Conservation (phyloP, 306 rosid genomes). For the Cucumis hystrix region DNA sequence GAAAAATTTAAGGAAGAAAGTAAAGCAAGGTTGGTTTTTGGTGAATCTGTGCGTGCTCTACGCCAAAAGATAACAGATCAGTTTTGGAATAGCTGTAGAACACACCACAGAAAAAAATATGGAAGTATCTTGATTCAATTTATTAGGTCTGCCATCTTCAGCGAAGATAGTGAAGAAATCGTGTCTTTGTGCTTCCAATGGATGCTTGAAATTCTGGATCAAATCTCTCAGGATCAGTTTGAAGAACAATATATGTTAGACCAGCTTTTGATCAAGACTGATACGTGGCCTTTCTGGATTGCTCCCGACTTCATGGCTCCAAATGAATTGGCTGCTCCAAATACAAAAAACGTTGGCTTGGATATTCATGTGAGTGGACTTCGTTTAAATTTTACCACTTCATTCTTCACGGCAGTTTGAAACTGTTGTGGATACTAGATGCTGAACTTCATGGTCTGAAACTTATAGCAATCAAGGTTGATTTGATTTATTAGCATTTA, state of each 20-base stretch:
- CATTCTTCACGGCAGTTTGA: background rate
- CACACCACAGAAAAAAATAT: conserved; percentile 31
- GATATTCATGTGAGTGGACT: conserved; percentile 18
- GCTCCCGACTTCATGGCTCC: conserved; percentile 26
- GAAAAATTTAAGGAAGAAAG: conserved; percentile 23
- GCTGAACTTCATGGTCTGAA: background rate
- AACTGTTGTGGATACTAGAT: background rate
- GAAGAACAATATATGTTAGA: conserved; percentile 57
- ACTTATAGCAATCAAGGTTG: background rate
- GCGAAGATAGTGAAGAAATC: conserved; percentile 41
- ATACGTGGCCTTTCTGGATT: conserved; percentile 62
- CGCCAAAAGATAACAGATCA: conserved; percentile 37
- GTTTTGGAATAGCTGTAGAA: conserved; percentile 37
- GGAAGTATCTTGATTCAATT: conserved; percentile 39
- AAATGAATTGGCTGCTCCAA: conserved; percentile 25
- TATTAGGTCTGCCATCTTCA: conserved; percentile 52
- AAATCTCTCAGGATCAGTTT: conserved; percentile 32
- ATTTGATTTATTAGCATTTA: background rate
- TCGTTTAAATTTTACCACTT: conserved; percentile 1
- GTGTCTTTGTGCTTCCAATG: conserved; percentile 51
- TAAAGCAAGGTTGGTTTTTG: conserved; percentile 36
- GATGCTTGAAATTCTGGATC: conserved; percentile 63
- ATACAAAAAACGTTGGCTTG: conserved; percentile 6
- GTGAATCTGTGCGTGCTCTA: conserved; percentile 38
- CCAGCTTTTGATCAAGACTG: conserved; percentile 46